Evolutionary conservation across 768 basidiomycete genomes (phyloP), one percentile per base, ranked within the genome.

Genomic region (Russula olivacea): DNA sequence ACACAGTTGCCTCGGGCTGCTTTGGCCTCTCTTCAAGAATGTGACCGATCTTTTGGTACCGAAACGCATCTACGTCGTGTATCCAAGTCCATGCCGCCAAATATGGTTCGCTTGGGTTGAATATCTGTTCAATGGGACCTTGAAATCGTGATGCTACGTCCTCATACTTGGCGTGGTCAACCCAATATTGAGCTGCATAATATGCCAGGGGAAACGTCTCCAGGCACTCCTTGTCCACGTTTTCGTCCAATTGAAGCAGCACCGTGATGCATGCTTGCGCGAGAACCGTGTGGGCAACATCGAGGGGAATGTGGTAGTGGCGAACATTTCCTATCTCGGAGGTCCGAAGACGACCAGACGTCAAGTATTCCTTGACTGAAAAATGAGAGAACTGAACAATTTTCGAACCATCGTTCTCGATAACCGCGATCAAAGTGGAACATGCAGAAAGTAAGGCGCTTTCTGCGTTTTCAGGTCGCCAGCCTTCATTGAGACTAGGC

Each of bases 391-490:
- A 47, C 4, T 47, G 45, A 21, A 47, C 45, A 1, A 21, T 47
- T 21, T 19, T 32, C 9, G 32, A n/a, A 4, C 25, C 30, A 8
- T 34, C 1, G 30, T 52, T 3, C 17, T 52, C 19, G 32, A 34
- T 11, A 10, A 52, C 9, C 8, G 51, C 10, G 19, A 52, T 34
- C 2, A 52, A 34, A 4, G 45, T 47, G 21, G 45, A 47, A 21
- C 45, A 47, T 0, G 45, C 4, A 4, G 45, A 47, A 12, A 52
- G 32, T 3, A 52, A 17, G 3, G 51, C 51, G 4, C 21, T 23
- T 34, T 52, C 51, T 11, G 51, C 2, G 17, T 51, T 51, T n/a
- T 51, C 50, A 10, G 50, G 51, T 11, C 51, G 51, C 51, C 51
- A 52, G 9, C 32, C 51, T 19, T 52, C 51, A 30, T n/a, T 32